These are phyloP conservation scores for Fomes fomentarius DNA, from an alignment of 1,284 basidiomycete genomes.

Conservation along the genomic window DNA sequence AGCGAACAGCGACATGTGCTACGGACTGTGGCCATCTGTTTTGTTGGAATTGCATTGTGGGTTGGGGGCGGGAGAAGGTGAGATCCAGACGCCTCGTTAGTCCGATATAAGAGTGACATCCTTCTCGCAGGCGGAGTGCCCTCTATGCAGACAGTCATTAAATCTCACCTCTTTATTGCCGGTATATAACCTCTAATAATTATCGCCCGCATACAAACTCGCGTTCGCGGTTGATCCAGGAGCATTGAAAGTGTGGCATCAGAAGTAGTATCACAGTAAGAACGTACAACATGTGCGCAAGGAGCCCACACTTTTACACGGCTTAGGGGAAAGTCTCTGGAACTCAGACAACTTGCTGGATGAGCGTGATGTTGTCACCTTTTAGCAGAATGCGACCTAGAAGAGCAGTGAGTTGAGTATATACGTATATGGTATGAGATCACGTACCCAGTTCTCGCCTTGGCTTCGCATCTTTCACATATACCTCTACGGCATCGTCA, in stretches of 20 bases:
- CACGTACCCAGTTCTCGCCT: slow-evolving; percentile 76
- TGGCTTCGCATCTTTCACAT: slow-evolving; percentile 85
- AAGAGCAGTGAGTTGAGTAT: neutral
- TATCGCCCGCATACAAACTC: neutral
- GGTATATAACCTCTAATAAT: slow-evolving; percentile 73
- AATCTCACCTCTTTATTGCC: slow-evolving; percentile 76
- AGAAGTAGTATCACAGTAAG: slow-evolving; percentile 29
- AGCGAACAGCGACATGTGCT: slow-evolving; percentile 78
- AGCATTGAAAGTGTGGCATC: slow-evolving; percentile 13
- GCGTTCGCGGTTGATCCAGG: neutral
- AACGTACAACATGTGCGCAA: slow-evolving; percentile 24
- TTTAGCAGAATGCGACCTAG: slow-evolving; percentile 91
- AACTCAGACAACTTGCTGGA: slow-evolving; percentile 68
- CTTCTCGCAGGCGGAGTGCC: slow-evolving; percentile 74
- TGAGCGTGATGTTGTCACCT: slow-evolving; percentile 96
- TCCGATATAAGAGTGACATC: slow-evolving; percentile 1
- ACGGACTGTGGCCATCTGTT: slow-evolving; percentile 96
- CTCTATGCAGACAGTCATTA: slow-evolving; percentile 82
- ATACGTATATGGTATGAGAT: neutral
- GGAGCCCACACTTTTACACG: slow-evolving; percentile 27
- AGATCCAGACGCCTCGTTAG: slow-evolving; percentile 2
- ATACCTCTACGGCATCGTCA: slow-evolving; percentile 95
- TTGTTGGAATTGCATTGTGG: slow-evolving; percentile 91
- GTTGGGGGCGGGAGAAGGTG: slow-evolving; percentile 90
- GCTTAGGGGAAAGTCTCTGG: neutral